Percentiles rank a stretch among this genome's conserved stretches.
Conservation (phyloP, 129 eudicot genomes). For the Kitagawia praeruptora region DNA sequence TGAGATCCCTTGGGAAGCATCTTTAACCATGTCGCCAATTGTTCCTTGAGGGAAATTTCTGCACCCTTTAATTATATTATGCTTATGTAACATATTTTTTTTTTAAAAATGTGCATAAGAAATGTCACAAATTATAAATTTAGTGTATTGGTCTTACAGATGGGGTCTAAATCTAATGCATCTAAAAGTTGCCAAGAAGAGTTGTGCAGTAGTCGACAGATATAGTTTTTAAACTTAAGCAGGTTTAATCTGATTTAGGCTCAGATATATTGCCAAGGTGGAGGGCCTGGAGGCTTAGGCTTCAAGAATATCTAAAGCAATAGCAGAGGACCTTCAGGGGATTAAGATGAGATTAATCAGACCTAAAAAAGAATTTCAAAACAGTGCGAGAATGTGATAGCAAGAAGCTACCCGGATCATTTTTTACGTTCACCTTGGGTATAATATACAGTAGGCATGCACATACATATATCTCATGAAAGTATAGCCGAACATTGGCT, state of each 20-base stretch:
- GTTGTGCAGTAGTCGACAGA: background rate
- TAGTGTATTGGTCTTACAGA: background rate
- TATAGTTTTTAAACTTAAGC: background rate
- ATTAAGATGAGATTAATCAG: background rate
- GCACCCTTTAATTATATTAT: constrained; percentile 21
- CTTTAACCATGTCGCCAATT: constrained; percentile 83
- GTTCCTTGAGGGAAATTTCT: constrained; percentile 99
- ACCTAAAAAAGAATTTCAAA: background rate
- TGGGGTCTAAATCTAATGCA: background rate
- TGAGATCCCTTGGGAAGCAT: constrained; percentile 78
- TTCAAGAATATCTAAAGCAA: background rate
- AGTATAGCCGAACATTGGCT: background rate
- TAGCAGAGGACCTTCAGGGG: background rate
- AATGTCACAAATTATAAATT: background rate
- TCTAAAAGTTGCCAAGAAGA: background rate
- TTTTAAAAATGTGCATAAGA: background rate
- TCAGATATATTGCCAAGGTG: background rate
- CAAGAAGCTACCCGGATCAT: background rate
- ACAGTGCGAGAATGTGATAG: background rate
- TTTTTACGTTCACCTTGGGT: background rate
- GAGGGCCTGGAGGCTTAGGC: background rate
- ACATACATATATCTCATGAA: background rate
- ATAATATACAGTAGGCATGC: background rate
- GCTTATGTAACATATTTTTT: background rate
- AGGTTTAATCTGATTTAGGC: background rate